phyloP scores from a whole-genome alignment of 257 asterid species.

The Fraxinus pennsylvanica region DNA sequence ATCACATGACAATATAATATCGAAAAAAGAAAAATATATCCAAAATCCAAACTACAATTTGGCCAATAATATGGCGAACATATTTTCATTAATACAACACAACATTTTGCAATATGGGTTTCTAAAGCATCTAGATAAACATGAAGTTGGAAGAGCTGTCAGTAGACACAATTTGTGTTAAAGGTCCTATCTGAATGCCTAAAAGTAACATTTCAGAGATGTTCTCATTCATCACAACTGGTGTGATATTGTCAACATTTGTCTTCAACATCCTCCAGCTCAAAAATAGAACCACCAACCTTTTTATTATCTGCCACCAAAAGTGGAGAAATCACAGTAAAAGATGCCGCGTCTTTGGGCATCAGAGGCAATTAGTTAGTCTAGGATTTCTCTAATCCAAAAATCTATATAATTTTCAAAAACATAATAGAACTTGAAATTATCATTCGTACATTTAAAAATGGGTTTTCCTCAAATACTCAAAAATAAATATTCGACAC shows the following conservation, averaged over 20 bases:
- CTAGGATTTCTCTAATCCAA: not conserved
- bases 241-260: not conserved
- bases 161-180: not conserved
- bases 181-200: not conserved
- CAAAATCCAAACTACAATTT: not conserved
- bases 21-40: constrained; percentile 1
- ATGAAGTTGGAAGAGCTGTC: not conserved
- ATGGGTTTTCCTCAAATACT: not conserved
- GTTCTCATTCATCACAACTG: not conserved
- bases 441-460: constrained; percentile 8
- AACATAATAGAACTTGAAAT: constrained; percentile 1
- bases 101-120: not conserved
- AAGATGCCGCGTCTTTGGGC: not conserved
- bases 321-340: not conserved
- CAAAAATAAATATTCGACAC: not conserved
- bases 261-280: not conserved
- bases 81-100: not conserved
- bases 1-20: not conserved
- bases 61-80: not conserved
- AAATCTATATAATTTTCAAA: constrained; percentile 7
- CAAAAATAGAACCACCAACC: not conserved
- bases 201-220: not conserved
- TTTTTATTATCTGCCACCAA: constrained; percentile 1
- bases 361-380: constrained; percentile 1
- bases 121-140: not conserved